Conservation (phyloP, 2,329 filamentous ascomycete genomes). For the Scopulariopsis brevicaulis region DNA sequence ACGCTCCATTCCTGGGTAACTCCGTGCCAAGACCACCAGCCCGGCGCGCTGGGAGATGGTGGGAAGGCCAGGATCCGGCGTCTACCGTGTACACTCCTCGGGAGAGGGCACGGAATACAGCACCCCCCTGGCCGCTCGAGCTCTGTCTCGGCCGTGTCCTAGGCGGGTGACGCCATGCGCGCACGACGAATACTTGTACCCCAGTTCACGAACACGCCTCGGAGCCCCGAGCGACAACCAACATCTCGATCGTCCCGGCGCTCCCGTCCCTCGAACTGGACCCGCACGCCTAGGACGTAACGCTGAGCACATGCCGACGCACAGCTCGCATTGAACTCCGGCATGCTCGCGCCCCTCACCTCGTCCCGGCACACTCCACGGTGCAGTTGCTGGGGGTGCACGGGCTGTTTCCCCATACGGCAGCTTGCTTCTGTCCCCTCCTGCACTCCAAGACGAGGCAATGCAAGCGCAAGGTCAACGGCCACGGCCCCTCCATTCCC, state of each 20-base stretch:
- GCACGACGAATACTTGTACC: background rate
- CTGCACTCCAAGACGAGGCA: background rate
- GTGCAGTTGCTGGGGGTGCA: background rate
- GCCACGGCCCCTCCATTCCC: background rate
- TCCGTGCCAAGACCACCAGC: background rate
- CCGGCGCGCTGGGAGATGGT: too few relatives aligned
- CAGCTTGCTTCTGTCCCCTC: background rate
- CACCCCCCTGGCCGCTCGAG: background rate
- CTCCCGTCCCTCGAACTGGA: background rate
- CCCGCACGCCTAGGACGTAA: background rate
- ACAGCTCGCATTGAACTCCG: background rate
- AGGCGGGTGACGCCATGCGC: background rate
- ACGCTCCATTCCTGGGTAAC: background rate
- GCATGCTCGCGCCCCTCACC: background rate
- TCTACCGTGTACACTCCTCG: background rate
- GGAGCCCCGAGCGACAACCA: background rate
- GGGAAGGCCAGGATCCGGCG: background rate
- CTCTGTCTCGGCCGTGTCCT: background rate
- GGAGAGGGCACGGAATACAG: background rate
- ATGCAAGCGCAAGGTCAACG: background rate
- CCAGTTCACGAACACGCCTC: background rate
- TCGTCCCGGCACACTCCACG: background rate
- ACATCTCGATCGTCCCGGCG: background rate
- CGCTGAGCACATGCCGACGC: background rate
- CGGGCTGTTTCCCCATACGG: background rate